Evolutionary conservation across 352 stramenopile species (phyloP).

Genomic region (Globisporangium emineosum): DNA sequence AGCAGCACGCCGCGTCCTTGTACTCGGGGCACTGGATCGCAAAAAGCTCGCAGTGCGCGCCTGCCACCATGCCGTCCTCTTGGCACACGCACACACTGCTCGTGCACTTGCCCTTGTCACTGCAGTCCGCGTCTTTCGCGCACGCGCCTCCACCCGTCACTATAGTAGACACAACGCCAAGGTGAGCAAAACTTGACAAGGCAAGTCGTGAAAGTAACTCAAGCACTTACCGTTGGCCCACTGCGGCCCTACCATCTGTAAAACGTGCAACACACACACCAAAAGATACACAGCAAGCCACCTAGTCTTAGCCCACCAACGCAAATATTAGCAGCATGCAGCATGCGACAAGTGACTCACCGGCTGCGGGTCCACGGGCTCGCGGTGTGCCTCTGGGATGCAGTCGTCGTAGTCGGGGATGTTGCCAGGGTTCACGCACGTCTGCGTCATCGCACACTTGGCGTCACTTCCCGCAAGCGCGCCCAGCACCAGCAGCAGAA

Average conservation of each 20-base stretch:
- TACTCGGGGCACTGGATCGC: slow-evolving; percentile 87
- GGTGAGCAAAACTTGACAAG: neutral
- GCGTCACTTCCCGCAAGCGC: slow-evolving; percentile 4
- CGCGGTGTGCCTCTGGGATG: slow-evolving; percentile 59
- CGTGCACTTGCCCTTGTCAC: slow-evolving; percentile 50
- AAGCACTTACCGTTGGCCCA: slow-evolving; percentile 41
- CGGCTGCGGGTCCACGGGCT: slow-evolving; percentile 32
- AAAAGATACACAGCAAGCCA: neutral
- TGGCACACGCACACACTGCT: slow-evolving; percentile 44
- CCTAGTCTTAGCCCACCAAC: neutral
- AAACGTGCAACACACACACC: neutral
- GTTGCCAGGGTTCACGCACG: slow-evolving; percentile 72
- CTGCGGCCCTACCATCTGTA: slow-evolving; percentile 34
- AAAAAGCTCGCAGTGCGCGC: slow-evolving; percentile 68
- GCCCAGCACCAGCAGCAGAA: neutral
- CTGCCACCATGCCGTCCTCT: slow-evolving; percentile 63
- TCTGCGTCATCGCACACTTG: slow-evolving; percentile 78
- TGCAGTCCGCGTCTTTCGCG: slow-evolving; percentile 49
- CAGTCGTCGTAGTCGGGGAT: slow-evolving; percentile 65
- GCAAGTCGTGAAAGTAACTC: neutral
- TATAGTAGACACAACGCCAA: slow-evolving; percentile 4
- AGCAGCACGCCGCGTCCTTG: slow-evolving; percentile 72
- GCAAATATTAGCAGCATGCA: neutral
- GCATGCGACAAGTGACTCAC: slow-evolving; percentile 20
- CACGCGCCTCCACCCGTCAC: slow-evolving; percentile 72